phyloP scores from a whole-genome alignment of 139 green algal genomes.

The Bryopsis sp. region DNA sequence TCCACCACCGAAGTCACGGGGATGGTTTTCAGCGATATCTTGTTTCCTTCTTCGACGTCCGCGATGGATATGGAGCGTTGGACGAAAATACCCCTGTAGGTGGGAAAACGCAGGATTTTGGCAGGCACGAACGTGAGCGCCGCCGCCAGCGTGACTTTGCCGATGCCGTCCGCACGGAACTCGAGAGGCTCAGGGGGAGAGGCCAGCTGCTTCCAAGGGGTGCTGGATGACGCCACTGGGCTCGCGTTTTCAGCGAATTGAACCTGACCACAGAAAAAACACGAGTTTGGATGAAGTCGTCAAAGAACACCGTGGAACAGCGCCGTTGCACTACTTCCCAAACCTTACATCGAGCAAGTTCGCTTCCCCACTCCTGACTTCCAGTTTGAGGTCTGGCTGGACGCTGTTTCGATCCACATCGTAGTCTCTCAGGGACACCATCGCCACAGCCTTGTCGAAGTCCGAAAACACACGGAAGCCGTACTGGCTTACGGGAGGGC shows the following conservation, averaged over 20 bases:
- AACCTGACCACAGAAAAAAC: neutral
- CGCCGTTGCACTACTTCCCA: too few relatives aligned
- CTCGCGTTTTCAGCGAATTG: neutral
- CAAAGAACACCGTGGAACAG: too few relatives aligned
- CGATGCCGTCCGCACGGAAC: constrained; percentile 18
- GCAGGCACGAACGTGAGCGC: constrained; percentile 44
- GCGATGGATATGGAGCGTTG: constrained; percentile 32
- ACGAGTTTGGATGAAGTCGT: too few relatives aligned
- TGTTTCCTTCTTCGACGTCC: constrained; percentile 21
- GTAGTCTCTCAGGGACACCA: neutral
- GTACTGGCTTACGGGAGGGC: neutral
- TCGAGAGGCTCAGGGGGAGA: neutral
- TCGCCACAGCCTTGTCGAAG: neutral
- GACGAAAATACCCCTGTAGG: constrained; percentile 53
- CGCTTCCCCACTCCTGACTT: neutral
- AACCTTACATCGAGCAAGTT: constrained; percentile 5
- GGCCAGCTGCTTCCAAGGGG: constrained; percentile 18
- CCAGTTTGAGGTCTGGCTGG: constrained; percentile 1
- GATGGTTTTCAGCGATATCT: constrained; percentile 22
- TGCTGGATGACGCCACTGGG: neutral
- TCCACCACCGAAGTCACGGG: constrained; percentile 34
- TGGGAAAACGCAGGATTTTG: constrained; percentile 36
- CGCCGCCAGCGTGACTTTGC: constrained; percentile 27
- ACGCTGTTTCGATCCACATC: neutral
- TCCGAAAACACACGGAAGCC: neutral